phyloP scores from a whole-genome alignment of 2,329 filamentous ascomycete genomes.

The Thielaviopsis musarum region DNA sequence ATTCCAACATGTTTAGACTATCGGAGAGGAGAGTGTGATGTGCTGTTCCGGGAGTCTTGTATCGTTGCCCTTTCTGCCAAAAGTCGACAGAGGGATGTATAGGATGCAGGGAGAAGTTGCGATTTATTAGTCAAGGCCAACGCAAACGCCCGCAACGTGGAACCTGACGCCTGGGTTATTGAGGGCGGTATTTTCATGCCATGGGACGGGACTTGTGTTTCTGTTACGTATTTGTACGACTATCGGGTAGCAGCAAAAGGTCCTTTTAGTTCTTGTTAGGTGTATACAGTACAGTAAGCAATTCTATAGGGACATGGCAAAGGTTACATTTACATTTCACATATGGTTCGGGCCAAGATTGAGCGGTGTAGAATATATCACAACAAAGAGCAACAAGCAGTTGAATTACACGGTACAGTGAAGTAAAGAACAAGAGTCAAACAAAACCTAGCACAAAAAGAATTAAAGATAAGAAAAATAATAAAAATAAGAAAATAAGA shows the following conservation, averaged over 20 bases:
- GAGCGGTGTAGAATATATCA: no score
- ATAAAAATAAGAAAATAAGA: background rate
- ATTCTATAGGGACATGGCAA: no score
- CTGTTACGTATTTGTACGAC: background rate
- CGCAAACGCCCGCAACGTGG: background rate
- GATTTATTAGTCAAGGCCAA: background rate
- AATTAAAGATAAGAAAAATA: background rate
- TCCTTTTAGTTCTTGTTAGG: background rate
- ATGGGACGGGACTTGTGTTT: background rate
- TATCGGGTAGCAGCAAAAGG: background rate
- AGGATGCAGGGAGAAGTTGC: background rate
- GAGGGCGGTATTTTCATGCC: background rate
- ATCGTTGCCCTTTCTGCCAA: background rate
- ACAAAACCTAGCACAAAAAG: background rate
- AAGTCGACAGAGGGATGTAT: background rate
- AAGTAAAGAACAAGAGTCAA: background rate
- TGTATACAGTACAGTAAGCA: no score
- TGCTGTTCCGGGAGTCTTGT: background rate
- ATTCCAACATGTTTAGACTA: background rate
- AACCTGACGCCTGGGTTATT: background rate
- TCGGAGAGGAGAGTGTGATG: background rate
- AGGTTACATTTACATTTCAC: no score
- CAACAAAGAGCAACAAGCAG: no score
- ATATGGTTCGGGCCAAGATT: no score
- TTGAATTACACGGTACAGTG: background rate